Evolutionary conservation across 805 yeast species (phyloP).

Genomic region (Metschnikowia matae): DNA sequence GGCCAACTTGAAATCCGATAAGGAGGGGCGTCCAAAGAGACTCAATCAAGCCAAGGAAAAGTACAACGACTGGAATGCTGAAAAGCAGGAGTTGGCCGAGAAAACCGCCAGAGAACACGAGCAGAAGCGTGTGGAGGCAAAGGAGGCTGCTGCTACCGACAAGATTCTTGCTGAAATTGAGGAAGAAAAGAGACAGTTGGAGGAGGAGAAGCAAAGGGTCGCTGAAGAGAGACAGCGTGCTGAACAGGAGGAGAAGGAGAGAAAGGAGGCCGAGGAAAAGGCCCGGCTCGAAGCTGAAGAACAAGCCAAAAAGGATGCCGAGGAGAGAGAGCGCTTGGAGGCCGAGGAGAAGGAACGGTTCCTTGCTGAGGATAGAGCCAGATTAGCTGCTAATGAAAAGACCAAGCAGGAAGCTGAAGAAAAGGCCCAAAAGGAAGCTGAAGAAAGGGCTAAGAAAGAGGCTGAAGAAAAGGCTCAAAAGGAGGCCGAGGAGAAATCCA

Average conservation of each 20-base stretch:
- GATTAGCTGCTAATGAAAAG: constrained; percentile 24
- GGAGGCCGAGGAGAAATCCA: constrained; percentile 8
- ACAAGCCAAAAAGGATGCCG: constrained; percentile 22
- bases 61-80: constrained; percentile 41
- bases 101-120: constrained; percentile 24
- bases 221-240: constrained; percentile 15
- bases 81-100: constrained; percentile 38
- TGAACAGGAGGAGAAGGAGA: constrained; percentile 13
- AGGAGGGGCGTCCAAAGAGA: constrained; percentile 32
- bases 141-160: constrained; percentile 28
- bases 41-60: constrained; percentile 41
- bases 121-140: constrained; percentile 29
- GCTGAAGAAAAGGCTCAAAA: not conserved
- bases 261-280: constrained; percentile 12
- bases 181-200: constrained; percentile 13
- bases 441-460: constrained; percentile 18
- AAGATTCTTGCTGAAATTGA: constrained; percentile 13
- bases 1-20: constrained; percentile 34
- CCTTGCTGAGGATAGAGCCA: constrained; percentile 11
- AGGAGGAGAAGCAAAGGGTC: constrained; percentile 13
- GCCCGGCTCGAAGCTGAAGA: constrained; percentile 11
- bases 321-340: constrained; percentile 22
- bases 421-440: constrained; percentile 10
- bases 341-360: constrained; percentile 15
- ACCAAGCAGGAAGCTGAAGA: constrained; percentile 18